Base-by-base conservation (phyloP, 2,329 filamentous ascomycete genomes). In the Colletotrichum salicis region DNA sequence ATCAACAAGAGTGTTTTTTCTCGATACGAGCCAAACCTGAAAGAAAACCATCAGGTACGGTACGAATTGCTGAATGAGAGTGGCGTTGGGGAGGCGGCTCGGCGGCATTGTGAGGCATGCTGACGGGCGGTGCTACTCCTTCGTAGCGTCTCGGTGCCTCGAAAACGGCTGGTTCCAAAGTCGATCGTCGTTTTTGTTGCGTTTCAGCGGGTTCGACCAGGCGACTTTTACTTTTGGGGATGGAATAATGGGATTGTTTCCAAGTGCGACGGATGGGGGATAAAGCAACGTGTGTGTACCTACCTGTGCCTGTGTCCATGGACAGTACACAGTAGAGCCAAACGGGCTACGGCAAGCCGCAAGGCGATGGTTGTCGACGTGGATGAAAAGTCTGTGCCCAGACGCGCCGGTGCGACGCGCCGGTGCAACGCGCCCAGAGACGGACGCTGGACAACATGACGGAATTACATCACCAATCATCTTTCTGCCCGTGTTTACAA, bases 401-500 rank as follows among this genome's bases (percentile, higher is more conserved):
- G 65, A 69, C 65, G 69, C 69, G 65, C 65, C 41, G 55, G 59
- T 69, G 65, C 55, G 56, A 64, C 69, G 54, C 55, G 69, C 58
- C 41, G 55, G 59, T 69, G 65, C 55, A 60, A 64, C 69, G 54
- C 55, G 69, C 58, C 45, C 41, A 45, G 51, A 45, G 33, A 33
- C 59, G 41, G 59, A 48, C 35, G 58, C 59, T 69, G 58, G 54
- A 55, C 52, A 58, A 55, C 54, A 33, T 22, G 29, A 56, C 33
- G 19, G 37, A 33, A 70, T 72, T 72, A 64, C 70, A 72, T 72
- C 70, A 72, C 59, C 70, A 56, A 64, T 68, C 35, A 54, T 41
- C 27, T 54, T 13, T 37, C 15, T 59, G 60, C 56, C 56, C 29
- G 37, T 57, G 27, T 52, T 48, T 67, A 37, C 56, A 22, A 15